Base-by-base conservation (phyloP, 2,329 filamentous ascomycete species). In the Monosporascus sp. region DNA sequence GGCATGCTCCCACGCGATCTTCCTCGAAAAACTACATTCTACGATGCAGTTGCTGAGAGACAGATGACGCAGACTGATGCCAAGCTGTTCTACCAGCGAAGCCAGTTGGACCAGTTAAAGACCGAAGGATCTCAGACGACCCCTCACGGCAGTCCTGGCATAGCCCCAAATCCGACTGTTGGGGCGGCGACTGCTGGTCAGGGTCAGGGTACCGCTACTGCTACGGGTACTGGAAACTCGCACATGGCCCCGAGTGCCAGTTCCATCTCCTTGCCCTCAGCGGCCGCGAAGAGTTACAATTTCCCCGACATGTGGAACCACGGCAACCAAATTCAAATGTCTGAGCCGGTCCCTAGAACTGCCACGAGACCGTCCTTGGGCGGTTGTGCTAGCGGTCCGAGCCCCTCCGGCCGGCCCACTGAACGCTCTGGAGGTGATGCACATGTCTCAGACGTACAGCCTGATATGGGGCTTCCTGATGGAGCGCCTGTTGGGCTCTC, bases 21-120 rank as follows among this genome's bases (percentile, higher is more conserved):
- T 50, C 82, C 82, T 37, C 79, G 79, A 56, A 87, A 86, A 68
- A 96, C 91, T 8, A 89, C 92, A 20, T 95, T 91, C 68, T 97
- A 96, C 73, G 92, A 97, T 71, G 91, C 93, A 65, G 87, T 93
- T 50, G 89, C 90, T 51, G 94, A 99, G 72, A 95, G 94, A 65
- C 89, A 93, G 66, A 88, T 96, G 85, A 95, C 88, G 65, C 91
- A 96, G 70, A 87, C 89, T 26, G 94, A 99, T 69, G 90, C 93
- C 55, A 97, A 96, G 72, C 81, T 97, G 58, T 96, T 97, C 74
- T 99, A 96, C 70, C 93, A 97, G 73, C 82, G 89, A 60, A 91
- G 90, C 71, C 89, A 91, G 70, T 76, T 86, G 54, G 87, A 87
- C 57, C 67, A 70, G 52, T 65, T 65, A 60, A 77, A 69, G 62